These are phyloP conservation scores for Suhomyces terraborum DNA, from an alignment of 1,139 yeast species.

Conservation along the genomic window DNA sequence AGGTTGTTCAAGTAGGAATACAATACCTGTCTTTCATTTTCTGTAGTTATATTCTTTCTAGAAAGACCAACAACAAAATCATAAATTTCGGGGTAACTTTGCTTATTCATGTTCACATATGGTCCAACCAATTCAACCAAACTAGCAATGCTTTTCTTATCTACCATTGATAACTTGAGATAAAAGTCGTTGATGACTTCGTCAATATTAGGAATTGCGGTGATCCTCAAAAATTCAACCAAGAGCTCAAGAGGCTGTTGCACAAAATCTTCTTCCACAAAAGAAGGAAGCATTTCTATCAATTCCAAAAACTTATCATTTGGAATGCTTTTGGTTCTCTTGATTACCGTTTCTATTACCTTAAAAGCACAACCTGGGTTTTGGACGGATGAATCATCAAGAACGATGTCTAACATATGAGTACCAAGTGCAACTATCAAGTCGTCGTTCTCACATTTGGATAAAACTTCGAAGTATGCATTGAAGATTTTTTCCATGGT, in stretches of 20 bases:
- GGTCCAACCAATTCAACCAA: constrained; percentile 11
- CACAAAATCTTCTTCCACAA: constrained; percentile 30
- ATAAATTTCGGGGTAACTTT: constrained; percentile 15
- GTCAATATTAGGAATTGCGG: constrained; percentile 8
- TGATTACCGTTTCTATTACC: constrained; percentile 15
- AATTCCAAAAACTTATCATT: constrained; percentile 1
- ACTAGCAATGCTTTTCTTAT: constrained; percentile 8
- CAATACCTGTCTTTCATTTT: constrained; percentile 18
- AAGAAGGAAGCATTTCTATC: constrained; percentile 27
- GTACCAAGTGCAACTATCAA: constrained; percentile 16
- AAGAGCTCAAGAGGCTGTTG: constrained; percentile 29
- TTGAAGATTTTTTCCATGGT: constrained; percentile 1
- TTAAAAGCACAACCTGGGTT: constrained; percentile 19
- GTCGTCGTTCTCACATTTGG: neutral
- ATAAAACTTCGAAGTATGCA: constrained; percentile 6
- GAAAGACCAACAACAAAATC: constrained; percentile 16
- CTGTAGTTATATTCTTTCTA: constrained; percentile 9
- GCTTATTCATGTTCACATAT: constrained; percentile 3
- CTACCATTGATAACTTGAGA: constrained; percentile 25
- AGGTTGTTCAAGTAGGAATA: constrained; percentile 31
- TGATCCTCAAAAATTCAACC: constrained; percentile 10
- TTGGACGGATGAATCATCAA: constrained; percentile 20
- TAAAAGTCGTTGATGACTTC: constrained; percentile 36
- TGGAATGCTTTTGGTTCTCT: neutral
- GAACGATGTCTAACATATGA: constrained; percentile 21